Evolutionary conservation across 2,329 filamentous ascomycete genomes (phyloP).

Genomic region (Cladosporium oxysporum): DNA sequence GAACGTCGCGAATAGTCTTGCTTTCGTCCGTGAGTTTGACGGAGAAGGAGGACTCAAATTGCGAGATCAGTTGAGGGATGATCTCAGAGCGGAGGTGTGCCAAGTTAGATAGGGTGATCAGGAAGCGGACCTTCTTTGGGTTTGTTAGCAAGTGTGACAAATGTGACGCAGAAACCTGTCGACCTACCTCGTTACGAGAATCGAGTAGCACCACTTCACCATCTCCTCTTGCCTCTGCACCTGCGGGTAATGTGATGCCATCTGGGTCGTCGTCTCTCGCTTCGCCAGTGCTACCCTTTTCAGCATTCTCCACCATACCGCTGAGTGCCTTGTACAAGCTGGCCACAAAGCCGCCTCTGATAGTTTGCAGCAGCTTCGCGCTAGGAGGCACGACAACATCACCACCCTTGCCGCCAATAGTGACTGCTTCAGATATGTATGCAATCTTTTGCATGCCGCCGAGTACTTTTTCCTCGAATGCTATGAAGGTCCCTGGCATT

Average conservation of each 20-base stretch:
- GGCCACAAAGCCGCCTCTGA: conserved; percentile 87
- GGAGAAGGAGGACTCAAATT: conserved; percentile 92
- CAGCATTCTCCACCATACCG: conserved; percentile 96
- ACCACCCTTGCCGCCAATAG: conserved; percentile 66
- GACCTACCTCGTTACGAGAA: conserved; percentile 52
- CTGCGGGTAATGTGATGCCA: conserved; percentile 42
- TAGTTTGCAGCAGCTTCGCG: conserved; percentile 84
- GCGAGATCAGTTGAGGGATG: conserved; percentile 82
- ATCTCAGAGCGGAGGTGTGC: conserved; percentile 78
- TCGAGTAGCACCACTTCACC: conserved; percentile 35
- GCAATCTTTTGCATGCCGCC: conserved; percentile 91
- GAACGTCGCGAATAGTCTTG: conserved; percentile 86
- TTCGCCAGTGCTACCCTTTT: conserved; percentile 64
- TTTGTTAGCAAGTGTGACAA: conserved; percentile 11
- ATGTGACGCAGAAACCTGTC: not conserved
- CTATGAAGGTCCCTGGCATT: conserved; percentile 83
- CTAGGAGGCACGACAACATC: conserved; percentile 85
- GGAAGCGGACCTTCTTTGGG: conserved; percentile 66
- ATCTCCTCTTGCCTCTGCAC: conserved; percentile 27
- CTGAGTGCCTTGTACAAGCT: conserved; percentile 92
- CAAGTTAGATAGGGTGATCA: conserved; percentile 90
- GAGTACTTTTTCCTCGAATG: conserved; percentile 81
- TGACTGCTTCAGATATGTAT: conserved; percentile 85
- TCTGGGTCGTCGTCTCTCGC: conserved; percentile 59
- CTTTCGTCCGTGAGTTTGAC: conserved; percentile 93